Percentiles rank a stretch among this genome's conserved stretches.
Conservation (phyloP, 2,329 filamentous ascomycete genomes). For the Dryadomyces quercus-mongolicae region DNA sequence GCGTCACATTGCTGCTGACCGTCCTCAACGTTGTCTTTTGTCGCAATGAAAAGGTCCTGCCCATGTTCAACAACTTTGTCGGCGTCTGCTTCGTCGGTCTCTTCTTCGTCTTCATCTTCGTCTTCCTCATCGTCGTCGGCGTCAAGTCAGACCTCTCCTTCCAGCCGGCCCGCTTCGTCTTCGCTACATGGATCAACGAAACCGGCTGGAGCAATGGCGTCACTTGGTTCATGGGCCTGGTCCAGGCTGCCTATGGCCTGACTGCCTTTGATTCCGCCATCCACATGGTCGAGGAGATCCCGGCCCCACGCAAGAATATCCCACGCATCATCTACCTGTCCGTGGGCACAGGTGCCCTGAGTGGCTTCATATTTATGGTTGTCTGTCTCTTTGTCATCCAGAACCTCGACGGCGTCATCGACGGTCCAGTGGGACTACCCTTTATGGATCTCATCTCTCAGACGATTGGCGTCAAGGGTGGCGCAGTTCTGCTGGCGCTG, state of each 20-base stretch:
- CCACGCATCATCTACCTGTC: constrained; percentile 2
- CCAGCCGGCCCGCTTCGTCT: neutral
- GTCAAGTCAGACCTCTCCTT: neutral
- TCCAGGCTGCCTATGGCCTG: neutral
- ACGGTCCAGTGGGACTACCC: constrained; percentile 1
- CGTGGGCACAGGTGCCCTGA: neutral
- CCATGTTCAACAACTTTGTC: neutral
- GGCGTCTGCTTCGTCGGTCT: constrained; percentile 1
- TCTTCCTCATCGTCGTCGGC: neutral
- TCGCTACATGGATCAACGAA: constrained; percentile 2
- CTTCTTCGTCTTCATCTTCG: constrained; percentile 1
- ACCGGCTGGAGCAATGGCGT: constrained; percentile 3
- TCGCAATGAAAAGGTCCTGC: neutral
- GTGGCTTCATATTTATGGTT: constrained; percentile 1
- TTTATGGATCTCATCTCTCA: constrained; percentile 2
- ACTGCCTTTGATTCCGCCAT: constrained; percentile 2
- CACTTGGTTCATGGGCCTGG: constrained; percentile 3
- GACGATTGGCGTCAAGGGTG: neutral
- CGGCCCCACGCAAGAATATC: neutral
- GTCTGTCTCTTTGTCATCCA: constrained; percentile 7
- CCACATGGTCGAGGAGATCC: constrained; percentile 4
- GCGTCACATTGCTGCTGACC: neutral
- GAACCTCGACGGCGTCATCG: constrained; percentile 1
- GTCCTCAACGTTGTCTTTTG: neutral
- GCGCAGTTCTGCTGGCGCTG: neutral